Evolutionary conservation across 352 stramenopile species (phyloP).

Genomic region (Globisporangium apiculatum): DNA sequence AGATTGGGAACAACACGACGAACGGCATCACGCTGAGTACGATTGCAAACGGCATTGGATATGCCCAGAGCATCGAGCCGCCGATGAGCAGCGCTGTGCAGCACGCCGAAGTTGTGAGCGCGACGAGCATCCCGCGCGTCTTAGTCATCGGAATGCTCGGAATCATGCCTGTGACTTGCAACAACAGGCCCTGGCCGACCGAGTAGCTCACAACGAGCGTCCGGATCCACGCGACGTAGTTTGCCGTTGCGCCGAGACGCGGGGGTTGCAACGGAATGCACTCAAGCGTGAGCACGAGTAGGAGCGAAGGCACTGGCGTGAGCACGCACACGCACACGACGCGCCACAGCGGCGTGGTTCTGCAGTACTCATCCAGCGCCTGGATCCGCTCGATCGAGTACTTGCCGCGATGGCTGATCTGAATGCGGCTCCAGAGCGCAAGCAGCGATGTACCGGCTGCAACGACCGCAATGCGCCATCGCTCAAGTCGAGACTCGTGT

Average conservation of each 20-base stretch:
- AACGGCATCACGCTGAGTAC: conserved; percentile 14
- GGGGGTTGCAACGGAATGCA: conserved; percentile 17
- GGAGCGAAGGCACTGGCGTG: conserved; percentile 16
- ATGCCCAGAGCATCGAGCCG: conserved; percentile 21
- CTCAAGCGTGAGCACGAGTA: conserved; percentile 18
- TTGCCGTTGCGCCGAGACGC: conserved; percentile 3
- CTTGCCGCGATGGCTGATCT: conserved; percentile 23
- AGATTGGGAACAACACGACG: conserved; percentile 18
- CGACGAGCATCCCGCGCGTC: not conserved
- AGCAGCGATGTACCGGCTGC: not conserved
- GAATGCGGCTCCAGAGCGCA: not conserved
- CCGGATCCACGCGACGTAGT: conserved; percentile 6
- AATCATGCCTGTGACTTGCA: conserved; percentile 1
- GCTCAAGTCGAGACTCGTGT: not conserved
- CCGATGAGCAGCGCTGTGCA: conserved; percentile 13
- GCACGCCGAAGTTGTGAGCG: not conserved
- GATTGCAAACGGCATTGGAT: conserved; percentile 30
- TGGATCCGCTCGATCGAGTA: conserved; percentile 35
- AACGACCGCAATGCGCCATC: not conserved
- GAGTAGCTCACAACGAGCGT: conserved; percentile 4
- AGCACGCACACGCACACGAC: conserved; percentile 7
- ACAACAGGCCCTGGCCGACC: conserved; percentile 5
- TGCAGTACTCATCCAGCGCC: conserved; percentile 25
- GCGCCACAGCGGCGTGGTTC: not conserved
- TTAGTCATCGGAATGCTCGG: conserved; percentile 1